Base-by-base conservation (phyloP, 2,329 filamentous ascomycete genomes). In the Botryosphaeria dothidea region DNA sequence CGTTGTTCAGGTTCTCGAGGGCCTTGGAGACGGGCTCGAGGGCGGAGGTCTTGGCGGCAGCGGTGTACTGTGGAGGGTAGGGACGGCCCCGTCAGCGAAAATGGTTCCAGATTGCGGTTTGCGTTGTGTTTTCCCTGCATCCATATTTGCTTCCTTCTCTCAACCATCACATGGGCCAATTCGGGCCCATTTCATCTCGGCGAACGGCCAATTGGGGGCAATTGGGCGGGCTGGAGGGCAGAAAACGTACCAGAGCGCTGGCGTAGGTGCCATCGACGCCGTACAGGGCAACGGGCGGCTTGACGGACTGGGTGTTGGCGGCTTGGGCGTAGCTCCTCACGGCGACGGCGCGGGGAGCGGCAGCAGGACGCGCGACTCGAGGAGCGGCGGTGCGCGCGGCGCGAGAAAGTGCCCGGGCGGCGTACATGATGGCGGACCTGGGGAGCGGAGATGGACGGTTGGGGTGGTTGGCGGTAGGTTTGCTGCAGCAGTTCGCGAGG, bases 241-340 rank as follows among this genome's bases (percentile, higher is more conserved):
- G 64, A 65, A 45, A 66, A 79, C 92, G 80, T 94, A 99, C 95
- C 89, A 99, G 87, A 84, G 95, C 95, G 84, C 90, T 93, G 80
- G 95, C 95, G 84, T 99, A 99, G 79, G 94, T 98, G 82, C 95
- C 95, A 82, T 98, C 95, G 78, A 99, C 84, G 74, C 95, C 95
- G 83, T 92, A 99, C 77, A 99, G 88, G 74, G 93, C 87, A 78
- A 97, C 85, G 72, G 95, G 95, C 74, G 94, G 89, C 86, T 92
- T 93, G 80, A 88, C 88, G 79, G 88, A 83, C 75, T 85, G 79
- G 72, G 79, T 74, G 23, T 27, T 19, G 70, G 82, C 78, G 74
- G 87, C 81, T 68, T 86, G 82, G 76, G 92, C 92, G 82, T 92
- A 97, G 80, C 87, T 88, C 80, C 93, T 90, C 81, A 88, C 82